Base-by-base conservation (phyloP, 805 yeast genomes). In the Maudiozyma serrabonitensis region DNA sequence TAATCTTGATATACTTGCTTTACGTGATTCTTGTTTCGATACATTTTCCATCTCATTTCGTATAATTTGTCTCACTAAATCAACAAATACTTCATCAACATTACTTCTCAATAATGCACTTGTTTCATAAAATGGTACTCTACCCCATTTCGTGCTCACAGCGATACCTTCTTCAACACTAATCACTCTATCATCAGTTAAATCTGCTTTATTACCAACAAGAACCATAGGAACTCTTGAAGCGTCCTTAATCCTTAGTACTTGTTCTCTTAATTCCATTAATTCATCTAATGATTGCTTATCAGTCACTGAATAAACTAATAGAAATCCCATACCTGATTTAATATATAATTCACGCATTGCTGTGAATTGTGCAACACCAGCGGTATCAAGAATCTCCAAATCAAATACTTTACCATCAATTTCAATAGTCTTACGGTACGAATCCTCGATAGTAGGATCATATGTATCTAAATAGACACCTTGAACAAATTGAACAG, bases 361-460 rank as follows among this genome's bases (percentile, higher is more conserved):
- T 9, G 96, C 96, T 0, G 95, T 87, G 71, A 88, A 91, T 69
- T 90, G 97, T 21, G 96, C 96, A 52, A 83, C 83, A 43, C 96
- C 98, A 1, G 95, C 95, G 2, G 96, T 88, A 62, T 93, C 99
- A 52, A 90, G 71, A 48, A 85, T 82, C 68, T 91, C 96, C 57
- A 91, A 72, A 55, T 85, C 87, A 61, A 93, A 87, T 4, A 87
- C 82, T 56, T 91, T 78, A 34, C 89, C 95, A 65, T 91, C 96
- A 35, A 91, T 82, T 59, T 84, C 89, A 50, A 88, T 80, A 56
- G 87, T 90, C 62, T 88, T 90, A 44, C 95, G 74, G 68, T 91
- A 93, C 0, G 96, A 87, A 62, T 91, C 98, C 64, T 91, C 99
- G 55, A 91, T 93, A 8, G 99, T 93, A 8, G 99, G 98, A 62